phyloP scores from a whole-genome alignment of 2,329 filamentous ascomycete species.

The Alternaria dauci region DNA sequence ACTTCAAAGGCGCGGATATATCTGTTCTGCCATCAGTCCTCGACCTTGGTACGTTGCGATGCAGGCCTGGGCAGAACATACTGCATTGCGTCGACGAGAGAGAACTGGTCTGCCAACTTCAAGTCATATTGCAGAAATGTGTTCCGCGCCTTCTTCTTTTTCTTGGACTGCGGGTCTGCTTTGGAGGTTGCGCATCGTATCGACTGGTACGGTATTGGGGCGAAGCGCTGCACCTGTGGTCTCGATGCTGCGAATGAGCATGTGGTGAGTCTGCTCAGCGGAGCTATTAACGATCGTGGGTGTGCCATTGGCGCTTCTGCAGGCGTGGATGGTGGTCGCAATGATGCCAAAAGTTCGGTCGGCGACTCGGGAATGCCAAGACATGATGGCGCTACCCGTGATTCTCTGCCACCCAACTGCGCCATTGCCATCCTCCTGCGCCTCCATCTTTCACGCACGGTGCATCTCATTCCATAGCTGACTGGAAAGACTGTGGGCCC shows the following conservation, averaged over 20 bases:
- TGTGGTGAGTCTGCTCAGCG: constrained; percentile 42
- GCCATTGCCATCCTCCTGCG: neutral
- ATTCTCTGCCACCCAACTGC: neutral
- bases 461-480: neutral
- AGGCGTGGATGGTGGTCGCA: constrained; percentile 14
- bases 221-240: constrained; percentile 31
- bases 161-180: constrained; percentile 48
- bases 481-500: neutral
- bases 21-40: constrained; percentile 56
- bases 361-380: constrained; percentile 39
- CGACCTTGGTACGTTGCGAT: neutral
- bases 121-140: constrained; percentile 71
- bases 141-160: constrained; percentile 69
- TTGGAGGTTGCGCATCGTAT: constrained; percentile 53
- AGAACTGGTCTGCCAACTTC: constrained; percentile 74
- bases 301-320: constrained; percentile 42
- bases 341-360: constrained; percentile 35
- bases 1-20: constrained; percentile 94
- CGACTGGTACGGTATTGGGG: constrained; percentile 46
- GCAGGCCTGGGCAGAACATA: constrained; percentile 50
- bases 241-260: constrained; percentile 30
- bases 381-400: constrained; percentile 5
- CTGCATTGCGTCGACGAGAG: constrained; percentile 93
- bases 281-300: constrained; percentile 44
- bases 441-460: neutral